Conservation (phyloP, 164 flowering plant species). For the Taxillus chinensis region DNA sequence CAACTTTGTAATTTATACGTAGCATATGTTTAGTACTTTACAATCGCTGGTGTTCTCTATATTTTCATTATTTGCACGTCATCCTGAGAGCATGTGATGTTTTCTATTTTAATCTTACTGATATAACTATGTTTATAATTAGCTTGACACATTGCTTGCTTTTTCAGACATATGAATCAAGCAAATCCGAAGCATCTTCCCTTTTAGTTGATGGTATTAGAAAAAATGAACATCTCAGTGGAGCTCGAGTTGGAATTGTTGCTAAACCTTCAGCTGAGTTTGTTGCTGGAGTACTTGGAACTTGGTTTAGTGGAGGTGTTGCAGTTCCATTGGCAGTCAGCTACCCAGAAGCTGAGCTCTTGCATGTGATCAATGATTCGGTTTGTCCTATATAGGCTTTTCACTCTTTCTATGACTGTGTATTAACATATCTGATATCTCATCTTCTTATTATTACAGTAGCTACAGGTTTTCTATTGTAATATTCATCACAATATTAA, state of each 20-base stretch:
- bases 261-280: slow-evolving; percentile 98
- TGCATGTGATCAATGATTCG: slow-evolving; percentile 92
- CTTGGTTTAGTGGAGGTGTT: slow-evolving; percentile 93
- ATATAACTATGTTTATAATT: too few relatives aligned
- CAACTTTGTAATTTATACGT: background rate
- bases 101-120: too few relatives aligned
- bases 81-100: background rate
- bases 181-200: slow-evolving; percentile 2
- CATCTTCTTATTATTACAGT: too few relatives aligned
- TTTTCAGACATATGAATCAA: slow-evolving; percentile 17
- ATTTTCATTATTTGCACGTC: background rate
- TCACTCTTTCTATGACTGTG: background rate
- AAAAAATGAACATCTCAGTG: slow-evolving; percentile 37
- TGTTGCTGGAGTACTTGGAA: slow-evolving; percentile 79
- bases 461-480: too few relatives aligned
- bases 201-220: slow-evolving; percentile 7
- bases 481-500: too few relatives aligned
- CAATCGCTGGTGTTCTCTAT: too few relatives aligned
- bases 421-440: too few relatives aligned
- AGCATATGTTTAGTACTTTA: background rate
- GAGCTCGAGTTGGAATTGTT: slow-evolving; percentile 86
- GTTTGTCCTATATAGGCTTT: slow-evolving; percentile 30
- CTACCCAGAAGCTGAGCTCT: slow-evolving; percentile 89
- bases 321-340: slow-evolving; percentile 99
- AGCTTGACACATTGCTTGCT: background rate